Percentiles rank a stretch among this genome's conserved stretches.
phyloP scores from a whole-genome alignment of 1,139 yeast species.

The Suhomyces choctaworum region DNA sequence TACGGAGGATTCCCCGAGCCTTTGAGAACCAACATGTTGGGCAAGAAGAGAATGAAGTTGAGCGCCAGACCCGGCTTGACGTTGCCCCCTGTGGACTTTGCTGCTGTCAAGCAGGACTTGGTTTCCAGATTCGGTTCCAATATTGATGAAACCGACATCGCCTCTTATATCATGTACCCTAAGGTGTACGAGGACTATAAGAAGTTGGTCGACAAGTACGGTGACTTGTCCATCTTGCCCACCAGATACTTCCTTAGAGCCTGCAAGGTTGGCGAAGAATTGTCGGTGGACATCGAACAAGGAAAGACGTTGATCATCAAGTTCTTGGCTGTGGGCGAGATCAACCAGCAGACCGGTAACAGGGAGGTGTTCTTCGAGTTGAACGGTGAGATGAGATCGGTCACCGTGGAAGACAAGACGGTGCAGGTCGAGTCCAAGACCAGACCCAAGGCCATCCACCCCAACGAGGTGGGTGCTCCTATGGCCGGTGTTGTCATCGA shows the following conservation, averaged over 20 bases:
- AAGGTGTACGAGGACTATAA: slow-evolving; percentile 90
- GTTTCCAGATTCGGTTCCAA: slow-evolving; percentile 58
- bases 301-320: slow-evolving; percentile 93
- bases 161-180: slow-evolving; percentile 96
- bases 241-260: slow-evolving; percentile 88
- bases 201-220: slow-evolving; percentile 72
- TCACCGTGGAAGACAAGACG: slow-evolving; percentile 83
- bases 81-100: slow-evolving; percentile 79
- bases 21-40: slow-evolving; percentile 81
- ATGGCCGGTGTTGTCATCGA: slow-evolving; percentile 99
- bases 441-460: slow-evolving; percentile 91
- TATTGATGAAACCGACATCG: slow-evolving; percentile 83
- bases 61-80: slow-evolving; percentile 88
- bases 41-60: slow-evolving; percentile 84
- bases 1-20: slow-evolving; percentile 99
- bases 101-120: slow-evolving; percentile 68
- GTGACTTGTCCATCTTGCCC: slow-evolving; percentile 92
- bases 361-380: slow-evolving; percentile 97
- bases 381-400: slow-evolving; percentile 97
- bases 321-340: slow-evolving; percentile 90
- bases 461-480: slow-evolving; percentile 96
- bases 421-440: slow-evolving; percentile 82
- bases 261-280: slow-evolving; percentile 83
- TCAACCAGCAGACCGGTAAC: slow-evolving; percentile 79
- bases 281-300: slow-evolving; percentile 84